These are phyloP conservation scores for Chlamydomonas sphaeroides DNA, from an alignment of 139 green algal species.

Conservation along the genomic window DNA sequence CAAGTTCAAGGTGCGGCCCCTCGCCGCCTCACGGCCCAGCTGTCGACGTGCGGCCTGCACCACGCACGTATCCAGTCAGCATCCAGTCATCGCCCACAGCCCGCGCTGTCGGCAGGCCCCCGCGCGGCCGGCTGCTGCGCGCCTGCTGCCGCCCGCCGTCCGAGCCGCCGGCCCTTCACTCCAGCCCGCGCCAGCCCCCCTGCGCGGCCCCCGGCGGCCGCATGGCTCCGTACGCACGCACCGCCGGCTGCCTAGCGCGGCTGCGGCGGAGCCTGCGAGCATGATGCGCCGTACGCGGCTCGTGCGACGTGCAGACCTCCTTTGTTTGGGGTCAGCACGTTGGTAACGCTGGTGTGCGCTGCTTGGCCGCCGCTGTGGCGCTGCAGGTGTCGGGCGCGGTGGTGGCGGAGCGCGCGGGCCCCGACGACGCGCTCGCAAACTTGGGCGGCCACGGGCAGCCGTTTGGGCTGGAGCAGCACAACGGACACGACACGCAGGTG, in stretches of 20 bases:
- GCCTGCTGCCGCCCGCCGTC: neutral
- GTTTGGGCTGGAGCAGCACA: constrained; percentile 18
- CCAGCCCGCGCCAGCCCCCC: too few relatives aligned
- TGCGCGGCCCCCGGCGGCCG: too few relatives aligned
- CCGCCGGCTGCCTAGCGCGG: too few relatives aligned
- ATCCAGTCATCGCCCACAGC: too few relatives aligned
- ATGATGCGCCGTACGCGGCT: too few relatives aligned
- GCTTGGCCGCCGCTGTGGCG: neutral
- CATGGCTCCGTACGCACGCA: too few relatives aligned
- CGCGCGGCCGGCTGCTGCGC: too few relatives aligned
- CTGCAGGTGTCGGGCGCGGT: constrained; percentile 23
- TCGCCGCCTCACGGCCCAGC: neutral
- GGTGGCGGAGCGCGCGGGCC: constrained; percentile 18
- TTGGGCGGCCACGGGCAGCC: neutral
- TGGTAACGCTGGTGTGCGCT: neutral
- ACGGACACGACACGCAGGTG: neutral
- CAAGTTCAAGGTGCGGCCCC: constrained; percentile 25
- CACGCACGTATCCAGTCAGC: neutral
- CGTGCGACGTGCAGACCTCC: too few relatives aligned
- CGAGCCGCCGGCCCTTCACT: neutral
- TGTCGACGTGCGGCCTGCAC: neutral
- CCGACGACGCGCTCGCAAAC: neutral
- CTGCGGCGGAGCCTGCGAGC: too few relatives aligned
- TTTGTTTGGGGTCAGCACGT: neutral
- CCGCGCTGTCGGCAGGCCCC: neutral